Base-by-base conservation (phyloP, 2,329 filamentous ascomycete species). In the Monilinia fructigena region DNA sequence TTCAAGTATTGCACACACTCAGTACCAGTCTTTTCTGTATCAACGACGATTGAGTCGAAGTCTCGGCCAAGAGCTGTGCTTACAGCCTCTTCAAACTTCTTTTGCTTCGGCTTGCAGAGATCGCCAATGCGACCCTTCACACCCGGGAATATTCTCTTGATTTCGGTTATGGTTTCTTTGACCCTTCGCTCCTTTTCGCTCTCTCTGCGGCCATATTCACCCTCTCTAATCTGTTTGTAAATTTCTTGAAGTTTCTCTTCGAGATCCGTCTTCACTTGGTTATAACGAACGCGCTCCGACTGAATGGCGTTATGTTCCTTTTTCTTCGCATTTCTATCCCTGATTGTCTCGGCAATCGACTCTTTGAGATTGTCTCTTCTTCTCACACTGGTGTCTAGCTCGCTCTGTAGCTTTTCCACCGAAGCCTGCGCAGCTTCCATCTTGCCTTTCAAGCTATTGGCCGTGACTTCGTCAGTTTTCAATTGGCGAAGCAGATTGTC, bases 1-100 rank as follows among this genome's bases (percentile, higher is more conserved):
- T 95, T 95, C 67, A 99, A 85, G 74, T 97, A 96, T 72, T 95
- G 88, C 66, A 99, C 95, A 77, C 95, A 99, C 73, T 97, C 93
- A 67, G 93, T 89, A 38, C 92, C 95, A 0, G 91, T 95, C 79
- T 95, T 96, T 78, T 98, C 93, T 2, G 92, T 94, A 73, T 99
- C 95, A 12, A 98, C 94, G 59, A 99, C 88, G 54, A 99, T 90
- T 0, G 93, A 91, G 77, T 99, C 94, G 76, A 97, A 97, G 75
- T 98, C 91, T 65, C 92, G 88, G 61, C 95, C 95, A 4, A 99
- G 85, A 8, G 96, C 93, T 28, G 92, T 96, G 73, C 92, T 92
- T 70, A 99, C 91, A 55, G 95, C 95, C 72, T 95, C 92, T 70
- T 95, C 91, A 74, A 89, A 99, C 77, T 97, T 98, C 79, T 96